Base-by-base conservation (phyloP, 2,329 filamentous ascomycete genomes). In the Paraphaeosphaeria minitans region DNA sequence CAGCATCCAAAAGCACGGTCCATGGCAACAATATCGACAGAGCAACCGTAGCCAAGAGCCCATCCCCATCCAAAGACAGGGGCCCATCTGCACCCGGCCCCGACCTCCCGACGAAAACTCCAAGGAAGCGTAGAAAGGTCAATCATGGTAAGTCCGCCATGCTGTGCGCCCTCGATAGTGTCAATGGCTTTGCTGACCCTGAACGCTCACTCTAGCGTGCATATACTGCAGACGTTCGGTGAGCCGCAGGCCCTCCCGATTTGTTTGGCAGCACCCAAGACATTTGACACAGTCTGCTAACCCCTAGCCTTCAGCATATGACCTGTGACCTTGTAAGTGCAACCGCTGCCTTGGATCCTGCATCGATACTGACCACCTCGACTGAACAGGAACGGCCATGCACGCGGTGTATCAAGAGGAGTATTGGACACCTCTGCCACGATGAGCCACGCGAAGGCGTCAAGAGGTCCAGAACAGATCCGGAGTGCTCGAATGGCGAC, bases 371-470 rank as follows among this genome's bases (percentile, higher is more conserved):
- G 65, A 78, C 74, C 42, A 42, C 70, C 60, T 64, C 67, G 69
- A 67, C 75, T 72, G 70, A 66, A 71, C 78, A 96, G 92, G 92
- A 96, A 82, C 89, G 95, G 76, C 95, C 95, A 73, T 99, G 95
- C 85, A 94, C 92, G 72, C 87, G 95, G 80, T 99, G 95, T 83
- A 92, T 98, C 80, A 99, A 98, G 82, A 89, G 95, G 74, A 97
- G 97, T 81, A 99, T 99, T 78, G 95, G 94, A 71, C 95, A 99
- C 79, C 85, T 99, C 66, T 99, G 95, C 79, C 95, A 97, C 81
- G 95, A 99, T 79, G 95, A 98, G 80, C 94, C 93, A 67, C 89
- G 94, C 78, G 94, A 99, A 73, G 66, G 66, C 67, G 86, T 89
- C 60, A 96, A 95, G 80, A 94, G 93, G 79, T 80, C 85, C 69